Base-by-base conservation (phyloP, 768 basidiomycete species). In the Boletus huronensis region DNA sequence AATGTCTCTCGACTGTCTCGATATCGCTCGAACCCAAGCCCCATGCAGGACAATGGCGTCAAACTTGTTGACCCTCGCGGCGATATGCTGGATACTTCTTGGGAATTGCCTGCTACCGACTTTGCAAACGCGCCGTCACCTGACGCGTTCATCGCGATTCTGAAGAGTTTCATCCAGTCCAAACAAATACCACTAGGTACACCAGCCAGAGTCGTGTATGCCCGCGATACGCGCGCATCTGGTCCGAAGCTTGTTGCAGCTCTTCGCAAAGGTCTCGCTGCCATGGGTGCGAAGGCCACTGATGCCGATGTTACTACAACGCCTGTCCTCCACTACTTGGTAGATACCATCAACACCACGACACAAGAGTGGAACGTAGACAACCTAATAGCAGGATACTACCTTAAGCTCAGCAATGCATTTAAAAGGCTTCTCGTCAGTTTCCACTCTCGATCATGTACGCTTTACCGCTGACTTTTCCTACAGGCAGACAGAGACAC, bases 1-100 rank as follows among this genome's bases (percentile, higher is more conserved):
- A 41, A 31, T 48, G 3, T 28, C 3, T 50, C 29, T 26, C 36
- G 28, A 25, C 14, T 5, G 13, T 53, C 38, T 41, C 17, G 19
- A 46, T 41, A 10, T 41, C 41, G 32, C 50, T 34, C 36, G 45
- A 54, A 51, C 40, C 32, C 21, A 54, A 31, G 19, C 50, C 45
- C 55, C 58, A 23, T 53, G 8, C 65, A 97, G 93, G 97, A 99
- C 70, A 99, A 99, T 69, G 97, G 97, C 28, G 97, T 98, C 59
- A 99, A 99, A 73, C 82, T 99, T 36, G 93, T 99, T 36, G 97
- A 99, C 74, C 93, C 97, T 21, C 85, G 83, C 14, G 97, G 97
- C 21, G 96, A 99, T 71, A 99, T 99, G 97, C 80, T 99, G 10
- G 90, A 97, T 67, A 76, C 88, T 2, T 80, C 89, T 36, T 99